These are phyloP conservation scores for Vitellaria paradoxa DNA, from an alignment of 179 eudicot species.

Conservation along the genomic window DNA sequence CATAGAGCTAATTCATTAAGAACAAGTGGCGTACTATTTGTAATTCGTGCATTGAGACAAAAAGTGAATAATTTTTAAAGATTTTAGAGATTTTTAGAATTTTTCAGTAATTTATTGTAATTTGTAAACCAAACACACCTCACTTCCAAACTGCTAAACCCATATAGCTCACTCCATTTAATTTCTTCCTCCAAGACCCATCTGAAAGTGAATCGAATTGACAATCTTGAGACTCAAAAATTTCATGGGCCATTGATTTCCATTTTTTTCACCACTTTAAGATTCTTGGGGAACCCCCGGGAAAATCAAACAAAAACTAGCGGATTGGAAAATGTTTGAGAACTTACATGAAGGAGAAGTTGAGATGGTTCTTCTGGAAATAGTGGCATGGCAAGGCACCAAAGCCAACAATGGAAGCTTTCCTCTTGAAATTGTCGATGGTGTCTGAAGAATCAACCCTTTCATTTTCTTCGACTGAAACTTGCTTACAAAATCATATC, in stretches of 20 bases:
- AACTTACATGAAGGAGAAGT: slow-evolving; percentile 18
- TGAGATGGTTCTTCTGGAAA: slow-evolving; percentile 15
- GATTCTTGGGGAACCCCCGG: neutral
- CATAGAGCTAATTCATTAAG: neutral
- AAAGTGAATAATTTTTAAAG: too few relatives aligned
- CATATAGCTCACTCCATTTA: neutral
- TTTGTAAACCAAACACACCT: too few relatives aligned
- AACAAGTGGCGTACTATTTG: neutral
- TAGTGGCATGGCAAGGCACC: slow-evolving; percentile 12
- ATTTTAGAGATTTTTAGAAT: too few relatives aligned
- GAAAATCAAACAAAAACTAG: neutral
- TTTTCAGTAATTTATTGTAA: too few relatives aligned
- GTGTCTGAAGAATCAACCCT: slow-evolving; percentile 16
- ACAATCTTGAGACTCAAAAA: neutral
- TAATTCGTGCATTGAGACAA: too few relatives aligned
- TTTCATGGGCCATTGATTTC: neutral
- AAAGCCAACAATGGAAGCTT: slow-evolving; percentile 26
- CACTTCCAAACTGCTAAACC: neutral
- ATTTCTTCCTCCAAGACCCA: neutral
- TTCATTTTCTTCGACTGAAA: slow-evolving; percentile 10
- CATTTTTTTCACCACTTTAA: neutral
- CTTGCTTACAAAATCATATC: slow-evolving; percentile 1
- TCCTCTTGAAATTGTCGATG: slow-evolving; percentile 13
- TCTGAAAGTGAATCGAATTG: neutral
- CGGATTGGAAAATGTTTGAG: neutral